Evolutionary conservation across 2,329 filamentous ascomycete species (phyloP), one percentile per base, ranked within the genome.

Genomic region (Pyrenochaeta sp.): DNA sequence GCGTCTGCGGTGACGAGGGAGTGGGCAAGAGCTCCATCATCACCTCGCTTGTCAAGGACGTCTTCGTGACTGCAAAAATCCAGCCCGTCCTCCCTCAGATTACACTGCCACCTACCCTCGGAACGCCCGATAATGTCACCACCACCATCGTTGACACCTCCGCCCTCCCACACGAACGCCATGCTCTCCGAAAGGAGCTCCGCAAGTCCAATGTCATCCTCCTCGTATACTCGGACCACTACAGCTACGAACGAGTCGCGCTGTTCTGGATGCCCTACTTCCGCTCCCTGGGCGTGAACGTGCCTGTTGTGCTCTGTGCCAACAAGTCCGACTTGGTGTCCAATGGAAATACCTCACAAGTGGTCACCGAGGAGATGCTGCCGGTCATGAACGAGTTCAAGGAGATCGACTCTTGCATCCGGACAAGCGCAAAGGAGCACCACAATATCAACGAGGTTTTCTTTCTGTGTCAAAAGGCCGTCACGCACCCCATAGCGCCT

Each of bases 191-290:
- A 50, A 94, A 94, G 69, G 94, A 97, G 75, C 92, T 99, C 51
- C 86, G 94, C 54, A 96, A 96, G 72, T 94, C 88, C 65, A 99
- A 96, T 69, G 93, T 96, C 57, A 97, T 99, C 54, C 81, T 97
- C 13, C 84, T 99, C 29, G 92, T 99, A 41, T 99, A 99, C 72
- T 92, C 92, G 56, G 94, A 99, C 71, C 93, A 97, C 74, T 99
- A 99, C 77, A 97, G 92, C 80, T 99, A 97, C 76, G 94, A 99
- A 70, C 82, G 94, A 24, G 92, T 99, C 3, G 94, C 93, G 3
- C 79, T 99, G 31, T 99, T 97, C 73, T 99, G 94, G 94, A 88
- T 99, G 83, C 94, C 94, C 8, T 95, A 96, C 73, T 97, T 99
- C 67, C 88, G 94, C 49, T 96, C 92, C 3, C 82, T 99, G 26